phyloP scores from a whole-genome alignment of 2,329 filamentous ascomycete species.

The Curvularia sp. region DNA sequence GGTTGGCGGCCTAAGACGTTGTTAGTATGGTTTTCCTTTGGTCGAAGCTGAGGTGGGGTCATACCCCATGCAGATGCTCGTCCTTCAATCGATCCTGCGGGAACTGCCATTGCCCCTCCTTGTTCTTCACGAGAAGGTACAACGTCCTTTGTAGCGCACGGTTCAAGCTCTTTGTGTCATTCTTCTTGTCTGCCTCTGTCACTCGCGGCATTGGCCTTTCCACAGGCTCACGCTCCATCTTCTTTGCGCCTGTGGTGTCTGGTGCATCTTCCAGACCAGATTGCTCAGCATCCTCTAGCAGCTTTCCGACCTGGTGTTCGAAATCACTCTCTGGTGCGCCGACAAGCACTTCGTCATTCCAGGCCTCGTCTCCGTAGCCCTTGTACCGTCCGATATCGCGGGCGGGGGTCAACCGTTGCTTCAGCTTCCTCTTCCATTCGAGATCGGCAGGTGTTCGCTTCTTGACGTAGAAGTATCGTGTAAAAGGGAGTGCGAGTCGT shows the following conservation, averaged over 20 bases:
- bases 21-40: conserved; percentile 20
- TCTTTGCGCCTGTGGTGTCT: conserved; percentile 43
- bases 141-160: conserved; percentile 80
- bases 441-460: conserved; percentile 81
- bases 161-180: conserved; percentile 80
- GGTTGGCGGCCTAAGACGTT: conserved; percentile 74
- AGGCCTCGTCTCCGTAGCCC: conserved; percentile 74
- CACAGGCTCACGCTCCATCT: conserved; percentile 67
- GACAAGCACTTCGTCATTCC: conserved; percentile 90
- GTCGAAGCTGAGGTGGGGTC: conserved; percentile 36
- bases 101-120: conserved; percentile 79
- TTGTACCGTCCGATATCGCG: conserved; percentile 87
- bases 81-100: conserved; percentile 74
- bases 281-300: conserved; percentile 76
- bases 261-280: conserved; percentile 54
- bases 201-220: conserved; percentile 73
- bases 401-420: conserved; percentile 76
- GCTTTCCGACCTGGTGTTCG: conserved; percentile 69
- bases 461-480: conserved; percentile 94
- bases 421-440: conserved; percentile 89
- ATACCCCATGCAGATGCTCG: conserved; percentile 84
- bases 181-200: conserved; percentile 78
- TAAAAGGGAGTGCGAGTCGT: conserved; percentile 85
- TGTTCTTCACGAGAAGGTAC: conserved; percentile 82
- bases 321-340: conserved; percentile 73